phyloP scores from a whole-genome alignment of 495 filamentous ascomycete genomes.

The Aspergillus sclerotioniger region DNA sequence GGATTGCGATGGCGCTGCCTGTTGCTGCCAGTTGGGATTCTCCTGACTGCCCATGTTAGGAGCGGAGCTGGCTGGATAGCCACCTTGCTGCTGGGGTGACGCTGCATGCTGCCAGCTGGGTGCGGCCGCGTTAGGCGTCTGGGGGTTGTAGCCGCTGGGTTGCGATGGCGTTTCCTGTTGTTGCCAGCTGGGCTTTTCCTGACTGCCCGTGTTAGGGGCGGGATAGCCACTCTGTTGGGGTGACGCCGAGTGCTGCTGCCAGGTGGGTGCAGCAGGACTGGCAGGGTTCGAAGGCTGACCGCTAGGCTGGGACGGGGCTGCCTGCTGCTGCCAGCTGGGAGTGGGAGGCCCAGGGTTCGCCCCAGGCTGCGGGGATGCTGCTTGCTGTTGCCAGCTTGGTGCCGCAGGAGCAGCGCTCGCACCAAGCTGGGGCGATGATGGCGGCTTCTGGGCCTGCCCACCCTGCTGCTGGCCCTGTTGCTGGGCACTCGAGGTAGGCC shows the following conservation, averaged over 20 bases:
- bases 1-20: constrained; percentile 4
- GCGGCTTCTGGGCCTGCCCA: not conserved
- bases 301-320: constrained; percentile 11
- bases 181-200: constrained; percentile 4
- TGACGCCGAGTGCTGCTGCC: constrained; percentile 8
- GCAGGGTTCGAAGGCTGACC: constrained; percentile 2
- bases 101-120: constrained; percentile 11
- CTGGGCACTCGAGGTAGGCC: constrained; percentile 22
- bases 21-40: constrained; percentile 14
- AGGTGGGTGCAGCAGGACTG: constrained; percentile 6
- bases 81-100: constrained; percentile 3
- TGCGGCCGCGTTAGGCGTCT: constrained; percentile 2
- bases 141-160: constrained; percentile 4
- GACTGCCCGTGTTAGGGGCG: constrained; percentile 5
- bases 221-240: constrained; percentile 13
- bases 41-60: not conserved
- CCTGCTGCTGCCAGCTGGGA: constrained; percentile 3
- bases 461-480: constrained; percentile 10
- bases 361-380: not conserved
- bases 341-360: not conserved
- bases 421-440: constrained; percentile 9
- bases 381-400: constrained; percentile 15
- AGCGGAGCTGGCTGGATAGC: not conserved
- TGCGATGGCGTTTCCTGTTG: constrained; percentile 13
- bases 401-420: constrained; percentile 4